These are phyloP conservation scores for Melocanna baccifera DNA, from an alignment of 176 grass and related monocot species.

Conservation along the genomic window DNA sequence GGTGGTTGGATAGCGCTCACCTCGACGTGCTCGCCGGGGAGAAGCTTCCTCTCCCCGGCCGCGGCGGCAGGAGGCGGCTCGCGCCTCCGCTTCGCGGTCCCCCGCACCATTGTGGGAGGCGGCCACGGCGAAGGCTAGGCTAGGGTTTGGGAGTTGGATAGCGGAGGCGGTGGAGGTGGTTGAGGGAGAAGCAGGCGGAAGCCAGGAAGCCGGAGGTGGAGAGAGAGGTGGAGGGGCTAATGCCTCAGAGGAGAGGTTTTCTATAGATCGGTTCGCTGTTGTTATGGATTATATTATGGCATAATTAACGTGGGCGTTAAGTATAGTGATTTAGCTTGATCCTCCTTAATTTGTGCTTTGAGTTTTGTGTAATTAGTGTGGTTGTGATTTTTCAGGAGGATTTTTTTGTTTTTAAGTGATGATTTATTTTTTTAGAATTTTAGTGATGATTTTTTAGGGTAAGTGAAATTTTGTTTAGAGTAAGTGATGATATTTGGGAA, in stretches of 20 bases:
- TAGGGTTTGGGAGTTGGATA: not conserved
- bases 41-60: slow-evolving; percentile 40
- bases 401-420: not conserved
- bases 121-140: not conserved
- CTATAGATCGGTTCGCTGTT: not conserved
- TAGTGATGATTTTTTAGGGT: not conserved
- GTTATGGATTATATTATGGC: not conserved
- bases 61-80: slow-evolving; percentile 20
- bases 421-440: not conserved
- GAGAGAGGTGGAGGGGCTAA: not conserved
- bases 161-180: not conserved
- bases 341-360: not conserved
- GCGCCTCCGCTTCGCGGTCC: slow-evolving; percentile 22
- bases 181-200: not conserved
- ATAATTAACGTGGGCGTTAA: slow-evolving; percentile 7
- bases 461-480: not conserved
- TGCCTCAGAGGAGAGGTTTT: not conserved
- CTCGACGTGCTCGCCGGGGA: slow-evolving; percentile 51
- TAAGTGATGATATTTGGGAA: slow-evolving; percentile 15
- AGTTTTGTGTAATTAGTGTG: not conserved
- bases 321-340: not conserved
- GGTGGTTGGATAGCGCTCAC: slow-evolving; percentile 14
- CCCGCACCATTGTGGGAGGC: slow-evolving; percentile 18
- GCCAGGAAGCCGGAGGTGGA: not conserved
- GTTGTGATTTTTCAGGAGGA: not conserved